Base-by-base conservation (phyloP, 768 basidiomycete species). In the Mycena sanguinolenta region DNA sequence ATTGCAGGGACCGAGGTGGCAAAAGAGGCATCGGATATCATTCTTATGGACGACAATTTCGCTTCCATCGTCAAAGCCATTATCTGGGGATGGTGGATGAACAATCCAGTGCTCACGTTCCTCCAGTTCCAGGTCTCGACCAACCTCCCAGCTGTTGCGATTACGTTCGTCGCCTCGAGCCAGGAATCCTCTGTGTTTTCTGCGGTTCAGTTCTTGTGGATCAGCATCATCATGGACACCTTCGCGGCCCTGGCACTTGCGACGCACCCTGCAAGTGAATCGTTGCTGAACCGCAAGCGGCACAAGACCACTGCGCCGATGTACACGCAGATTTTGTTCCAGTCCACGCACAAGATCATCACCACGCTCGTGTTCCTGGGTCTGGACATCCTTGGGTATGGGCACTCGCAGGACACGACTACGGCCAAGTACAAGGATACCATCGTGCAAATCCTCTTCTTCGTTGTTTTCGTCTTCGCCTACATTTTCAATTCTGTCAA, bases 31-130 rank as follows among this genome's bases (percentile, higher is more conserved):
- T 98, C 97, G 10, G 98, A 99, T 76, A 98, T 99, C 77, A 97
- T 99, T 75, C 90, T 98, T 49, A 98, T 98, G 97, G 94, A 96
- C 78, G 96, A 97, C 81, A 97, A 97, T 79, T 99, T 99, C 79
- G 84, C 95, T 5, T 97, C 95, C 3, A 97, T 99, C 76, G 95
- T 98, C 73, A 92, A 95, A 75, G 98, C 98, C 65, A 98, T 99
- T 75, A 96, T 98, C 86, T 99, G 98, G 97, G 98, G 98, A 50
- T 94, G 98, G 58, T 97, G 96, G 76, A 97, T 99, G 71, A 99
- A 98, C 79, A 97, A 99, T 76, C 91, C 97, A 0, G 98, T 99
- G 59, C 91, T 92, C 78, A 99, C 99, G 84, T 99, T 99, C 84
- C 78, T 99, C 69, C 97, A 98, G 83, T 98, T 98, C 87, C 96